Evolutionary conservation across 768 basidiomycete species (phyloP).

Genomic region (Amanita polypyramis): DNA sequence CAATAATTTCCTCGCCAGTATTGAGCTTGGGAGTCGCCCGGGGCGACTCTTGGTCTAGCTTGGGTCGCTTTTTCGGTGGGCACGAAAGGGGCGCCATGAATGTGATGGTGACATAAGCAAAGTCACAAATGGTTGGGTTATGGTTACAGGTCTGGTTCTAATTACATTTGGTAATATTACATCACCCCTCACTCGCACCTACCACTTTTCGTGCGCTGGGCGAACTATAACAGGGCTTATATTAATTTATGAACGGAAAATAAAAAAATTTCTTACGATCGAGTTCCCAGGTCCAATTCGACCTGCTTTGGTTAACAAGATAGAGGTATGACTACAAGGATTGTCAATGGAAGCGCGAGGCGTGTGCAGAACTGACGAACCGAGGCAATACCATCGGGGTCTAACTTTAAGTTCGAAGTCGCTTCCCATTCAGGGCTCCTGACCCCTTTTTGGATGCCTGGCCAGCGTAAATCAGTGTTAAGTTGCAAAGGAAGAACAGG

Average conservation of each 20-base stretch:
- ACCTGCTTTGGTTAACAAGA: conserved; percentile 58
- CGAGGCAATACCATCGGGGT: conserved; percentile 60
- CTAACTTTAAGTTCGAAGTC: conserved; percentile 38
- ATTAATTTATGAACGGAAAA: neutral
- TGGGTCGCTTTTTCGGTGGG: conserved; percentile 29
- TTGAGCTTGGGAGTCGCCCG: conserved; percentile 7
- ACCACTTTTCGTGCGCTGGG: conserved; percentile 39
- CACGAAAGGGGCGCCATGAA: no score
- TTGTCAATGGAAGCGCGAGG: neutral
- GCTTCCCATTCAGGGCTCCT: conserved; percentile 27
- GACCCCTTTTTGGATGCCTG: conserved; percentile 28
- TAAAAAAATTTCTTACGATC: conserved; percentile 42
- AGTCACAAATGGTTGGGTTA: no score
- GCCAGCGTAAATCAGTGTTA: neutral
- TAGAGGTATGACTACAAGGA: conserved; percentile 47
- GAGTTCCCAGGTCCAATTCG: conserved; percentile 73
- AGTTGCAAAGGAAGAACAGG: neutral
- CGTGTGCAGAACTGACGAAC: conserved; percentile 23
- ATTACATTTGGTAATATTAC: neutral
- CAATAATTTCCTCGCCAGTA: conserved; percentile 21
- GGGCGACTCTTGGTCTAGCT: conserved; percentile 17
- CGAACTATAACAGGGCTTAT: conserved; percentile 20
- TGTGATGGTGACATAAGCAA: no score
- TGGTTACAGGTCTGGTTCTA: neutral
- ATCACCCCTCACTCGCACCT: neutral